Base-by-base conservation (phyloP, 441 rosid genomes). In the Gossypium trilobum region DNA sequence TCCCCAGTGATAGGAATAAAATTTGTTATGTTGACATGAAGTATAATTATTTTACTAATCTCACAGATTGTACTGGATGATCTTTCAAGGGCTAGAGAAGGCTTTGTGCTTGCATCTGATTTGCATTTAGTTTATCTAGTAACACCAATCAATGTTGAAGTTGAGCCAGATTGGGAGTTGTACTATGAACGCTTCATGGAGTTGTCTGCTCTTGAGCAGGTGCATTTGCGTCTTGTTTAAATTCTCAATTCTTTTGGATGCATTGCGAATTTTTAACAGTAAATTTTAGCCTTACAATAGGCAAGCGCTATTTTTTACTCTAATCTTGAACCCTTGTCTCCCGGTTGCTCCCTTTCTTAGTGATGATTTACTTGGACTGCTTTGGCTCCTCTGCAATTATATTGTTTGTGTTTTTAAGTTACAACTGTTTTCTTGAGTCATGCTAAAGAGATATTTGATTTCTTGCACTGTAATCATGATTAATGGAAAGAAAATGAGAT, bases 121-220 rank as follows among this genome's bases (percentile, higher is more conserved):
- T 82, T 95, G 84, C 99, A 95, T 84, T 77, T 95, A 75, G 98
- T 95, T 72, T 95, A 88, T 82, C 75, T 91, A 74, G 96, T 88
- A 75, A 95, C 97, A 72, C 99, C 99, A 39, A 91, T 87, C 78
- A 95, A 89, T 75, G 96, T 92, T 78, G 97, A 92, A 71, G 88
- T 95, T 78, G 95, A 91, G 80, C 98, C 98, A 81, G 92, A 92
- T 75, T 95, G 99, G 98, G 99, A 95, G 73, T 64, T 95, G 80
- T 95, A 84, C 82, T 91, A 95, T 78, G 91, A 87, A 76, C 85
- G 92, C 74, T 95, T 91, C 84, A 83, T 89, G 98, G 92, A 89
- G 76, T 82, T 95, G 83, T 91, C 99, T 77, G 76, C 86, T 77
- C 83, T 92, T 54, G 96, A 92, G 71, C 95, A 91, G 99, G 99